Evolutionary conservation across 768 basidiomycete species (phyloP).

Genomic region (Heimioporus sp.): DNA sequence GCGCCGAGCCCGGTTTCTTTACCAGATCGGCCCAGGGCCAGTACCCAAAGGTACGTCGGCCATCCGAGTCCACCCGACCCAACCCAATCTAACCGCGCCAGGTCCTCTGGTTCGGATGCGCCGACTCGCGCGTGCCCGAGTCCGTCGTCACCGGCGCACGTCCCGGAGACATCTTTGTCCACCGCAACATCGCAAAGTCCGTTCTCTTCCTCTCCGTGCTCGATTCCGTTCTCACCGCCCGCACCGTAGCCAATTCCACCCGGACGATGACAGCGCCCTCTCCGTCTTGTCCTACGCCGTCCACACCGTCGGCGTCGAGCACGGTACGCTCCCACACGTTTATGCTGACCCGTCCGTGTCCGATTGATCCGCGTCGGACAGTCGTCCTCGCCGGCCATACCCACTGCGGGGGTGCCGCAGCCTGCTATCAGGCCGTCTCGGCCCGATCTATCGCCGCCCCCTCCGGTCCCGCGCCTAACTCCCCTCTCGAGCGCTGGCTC

Average conservation of each 20-base stretch:
- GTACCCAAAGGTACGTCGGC: constrained; percentile 57
- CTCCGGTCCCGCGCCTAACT: constrained; percentile 22
- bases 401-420: constrained; percentile 73
- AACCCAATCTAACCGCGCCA: too few species aligned
- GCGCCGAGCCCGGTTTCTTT: constrained; percentile 64
- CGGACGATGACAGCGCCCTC: constrained; percentile 66
- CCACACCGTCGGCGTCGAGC: constrained; percentile 64
- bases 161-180: constrained; percentile 87
- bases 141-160: constrained; percentile 66
- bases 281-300: constrained; percentile 78
- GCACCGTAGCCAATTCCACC: constrained; percentile 62
- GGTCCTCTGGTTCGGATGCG: constrained; percentile 82
- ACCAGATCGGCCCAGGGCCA: constrained; percentile 59
- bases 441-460: constrained; percentile 13
- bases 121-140: constrained; percentile 89
- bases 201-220: constrained; percentile 14
- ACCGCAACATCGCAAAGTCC: constrained; percentile 89
- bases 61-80: too few species aligned
- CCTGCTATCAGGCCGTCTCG: constrained; percentile 45
- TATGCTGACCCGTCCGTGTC: not conserved
- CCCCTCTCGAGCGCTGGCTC: constrained; percentile 69
- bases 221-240: not conserved
- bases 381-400: constrained; percentile 85
- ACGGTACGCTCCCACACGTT: constrained; percentile 51
- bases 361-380: constrained; percentile 29